Evolutionary conservation across 139 green algal genomes (phyloP), one percentile per base, ranked within the genome.

Genomic region (Axilococcus clingmanii): DNA sequence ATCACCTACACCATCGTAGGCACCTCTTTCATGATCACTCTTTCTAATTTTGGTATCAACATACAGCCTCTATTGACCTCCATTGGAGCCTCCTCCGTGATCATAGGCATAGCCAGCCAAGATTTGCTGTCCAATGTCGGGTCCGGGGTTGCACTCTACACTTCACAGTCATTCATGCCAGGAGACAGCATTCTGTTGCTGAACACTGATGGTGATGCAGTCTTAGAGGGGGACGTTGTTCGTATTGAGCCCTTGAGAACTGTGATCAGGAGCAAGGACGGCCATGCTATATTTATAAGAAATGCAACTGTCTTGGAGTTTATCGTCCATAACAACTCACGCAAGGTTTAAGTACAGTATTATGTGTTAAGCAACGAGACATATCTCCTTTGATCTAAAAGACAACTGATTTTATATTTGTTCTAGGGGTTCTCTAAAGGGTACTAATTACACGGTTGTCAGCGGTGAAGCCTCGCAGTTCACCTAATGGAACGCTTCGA

Each of bases 91-190:
- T 41, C 49, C 16, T 52, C 43, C 11, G 22, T 69, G 11, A 47
- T 51, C 2, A 15, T 69, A 8, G 61, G 61, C 23, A 29, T 69
- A 22, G 61, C 61, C 29, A 50, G 35, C 0, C 61, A 69, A 23
- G 15, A 4, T 14, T 20, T 64, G 20, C 20, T 55, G 0, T 20
- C 25, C 27, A 69, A 69, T 20, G 16, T 69, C 4, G 42, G 30
- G 7, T 27, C 44, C 0, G 61, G 49, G 20, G 17, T 63, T 33
- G 17, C 52, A 4, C 28, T 69, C 19, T 66, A 45, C 7, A 23
- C 50, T 15, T 48, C 38, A 1, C 33, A 23, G 9, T 48, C 35
- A 5, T 61, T 61, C 36, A 37, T 52, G 20, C 33, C 30, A 19
- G 59, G 59, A 6, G 59, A 67, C 33, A 32, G 40, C 14, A 31